Percentiles rank a stretch among this genome's conserved stretches.
Evolutionary conservation across 768 basidiomycete genomes (phyloP).

Genomic region (Leccinum subtestaceum): DNA sequence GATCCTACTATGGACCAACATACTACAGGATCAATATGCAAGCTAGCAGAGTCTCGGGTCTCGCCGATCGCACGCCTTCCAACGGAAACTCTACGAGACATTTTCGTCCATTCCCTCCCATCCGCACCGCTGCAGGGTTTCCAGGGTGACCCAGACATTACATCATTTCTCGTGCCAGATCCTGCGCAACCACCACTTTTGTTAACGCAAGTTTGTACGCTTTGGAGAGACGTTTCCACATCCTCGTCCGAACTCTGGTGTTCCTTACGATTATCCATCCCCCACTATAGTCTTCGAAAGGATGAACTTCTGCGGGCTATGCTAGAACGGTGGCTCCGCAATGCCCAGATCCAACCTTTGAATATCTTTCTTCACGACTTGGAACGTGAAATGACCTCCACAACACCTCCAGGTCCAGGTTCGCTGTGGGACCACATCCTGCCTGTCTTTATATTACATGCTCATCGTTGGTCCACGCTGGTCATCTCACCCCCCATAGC

Average conservation of each 20-base stretch:
- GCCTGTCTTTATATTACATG: neutral
- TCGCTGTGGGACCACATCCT: neutral
- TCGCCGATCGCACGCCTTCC: neutral
- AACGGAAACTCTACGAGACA: neutral
- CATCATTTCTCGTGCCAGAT: neutral
- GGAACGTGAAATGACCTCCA: neutral
- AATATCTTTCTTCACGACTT: neutral
- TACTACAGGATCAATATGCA: neutral
- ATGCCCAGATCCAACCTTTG: neutral
- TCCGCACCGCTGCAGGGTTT: neutral
- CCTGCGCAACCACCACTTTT: neutral
- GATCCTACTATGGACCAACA: no score
- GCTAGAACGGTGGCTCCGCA: neutral
- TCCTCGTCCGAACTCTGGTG: constrained; percentile 1
- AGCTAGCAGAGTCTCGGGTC: neutral
- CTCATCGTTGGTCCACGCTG: neutral
- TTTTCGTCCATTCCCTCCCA: neutral
- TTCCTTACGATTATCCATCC: neutral
- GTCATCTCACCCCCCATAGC: neutral
- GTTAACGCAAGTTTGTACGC: neutral
- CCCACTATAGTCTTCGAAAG: neutral
- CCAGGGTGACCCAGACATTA: neutral
- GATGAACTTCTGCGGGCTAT: neutral
- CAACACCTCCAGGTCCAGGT: neutral
- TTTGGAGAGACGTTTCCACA: neutral